Percentiles rank a stretch among this genome's conserved stretches.
Evolutionary conservation across 768 basidiomycete genomes (phyloP).

Genomic region (Fomitopsis serialis): DNA sequence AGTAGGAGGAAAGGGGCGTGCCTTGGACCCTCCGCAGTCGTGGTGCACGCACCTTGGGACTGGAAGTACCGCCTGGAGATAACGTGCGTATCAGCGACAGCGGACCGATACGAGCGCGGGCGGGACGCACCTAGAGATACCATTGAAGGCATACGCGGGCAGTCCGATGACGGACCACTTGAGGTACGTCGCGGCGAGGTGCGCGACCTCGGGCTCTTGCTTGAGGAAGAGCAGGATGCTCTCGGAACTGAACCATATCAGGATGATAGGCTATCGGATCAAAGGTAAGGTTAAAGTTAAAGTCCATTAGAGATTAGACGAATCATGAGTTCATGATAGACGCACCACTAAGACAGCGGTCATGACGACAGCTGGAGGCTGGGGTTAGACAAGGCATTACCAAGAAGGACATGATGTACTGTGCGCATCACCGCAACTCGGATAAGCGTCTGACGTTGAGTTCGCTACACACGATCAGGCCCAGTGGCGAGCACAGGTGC

Average conservation of each 20-base stretch:
- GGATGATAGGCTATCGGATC: constrained; percentile 41
- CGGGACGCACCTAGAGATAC: constrained; percentile 39
- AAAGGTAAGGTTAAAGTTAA: not conserved
- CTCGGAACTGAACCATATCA: constrained; percentile 84
- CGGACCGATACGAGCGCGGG: not conserved
- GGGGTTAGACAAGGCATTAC: not conserved
- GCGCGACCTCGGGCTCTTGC: constrained; percentile 83
- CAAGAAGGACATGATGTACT: no score
- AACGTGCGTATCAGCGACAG: not conserved
- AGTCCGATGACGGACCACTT: constrained; percentile 73
- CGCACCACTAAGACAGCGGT: constrained; percentile 53
- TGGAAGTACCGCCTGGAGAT: constrained; percentile 64
- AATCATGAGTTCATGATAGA: constrained; percentile 5
- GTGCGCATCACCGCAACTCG: no score
- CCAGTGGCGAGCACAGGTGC: no score
- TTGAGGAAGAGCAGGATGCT: constrained; percentile 64
- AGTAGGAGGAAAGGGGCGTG: not conserved
- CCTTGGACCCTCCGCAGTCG: not conserved
- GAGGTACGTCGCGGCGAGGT: constrained; percentile 71
- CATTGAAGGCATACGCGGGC: constrained; percentile 64
- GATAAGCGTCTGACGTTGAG: no score
- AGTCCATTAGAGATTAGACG: no score
- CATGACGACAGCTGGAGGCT: constrained; percentile 57
- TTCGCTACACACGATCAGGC: no score
- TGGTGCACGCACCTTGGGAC: constrained; percentile 55